Conservation (phyloP, 2,329 filamentous ascomycete species). For the Akanthomyces lecanii region DNA sequence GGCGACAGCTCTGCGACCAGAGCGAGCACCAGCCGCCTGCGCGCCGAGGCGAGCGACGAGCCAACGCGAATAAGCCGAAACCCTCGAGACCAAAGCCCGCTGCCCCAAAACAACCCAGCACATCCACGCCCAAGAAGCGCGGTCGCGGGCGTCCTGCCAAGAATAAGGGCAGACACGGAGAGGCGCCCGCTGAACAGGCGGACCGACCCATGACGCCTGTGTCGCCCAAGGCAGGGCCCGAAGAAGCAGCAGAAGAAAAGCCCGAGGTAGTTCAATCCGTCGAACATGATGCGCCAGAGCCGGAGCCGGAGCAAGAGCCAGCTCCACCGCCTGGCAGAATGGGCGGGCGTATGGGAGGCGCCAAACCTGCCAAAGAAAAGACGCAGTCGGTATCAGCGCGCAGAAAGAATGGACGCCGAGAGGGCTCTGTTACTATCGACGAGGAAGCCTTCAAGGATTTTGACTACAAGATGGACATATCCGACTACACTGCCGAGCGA, state of each 20-base stretch:
- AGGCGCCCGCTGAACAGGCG: constrained; percentile 31
- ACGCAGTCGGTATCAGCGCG: constrained; percentile 78
- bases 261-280: constrained; percentile 24
- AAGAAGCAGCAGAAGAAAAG: constrained; percentile 26
- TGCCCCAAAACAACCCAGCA: constrained; percentile 28
- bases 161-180: constrained; percentile 33
- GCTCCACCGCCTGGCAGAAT: constrained; percentile 22
- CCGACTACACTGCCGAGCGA: constrained; percentile 84
- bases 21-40: constrained; percentile 95
- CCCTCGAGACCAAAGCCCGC: constrained; percentile 38
- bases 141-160: constrained; percentile 38
- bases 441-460: constrained; percentile 88
- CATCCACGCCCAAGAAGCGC: constrained; percentile 36
- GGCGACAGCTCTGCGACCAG: constrained; percentile 89
- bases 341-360: constrained; percentile 40
- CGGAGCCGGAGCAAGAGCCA: constrained; percentile 37
- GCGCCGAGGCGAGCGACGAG: constrained; percentile 74
- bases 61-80: constrained; percentile 52
- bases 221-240: constrained; percentile 44
- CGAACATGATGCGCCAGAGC: constrained; percentile 39
- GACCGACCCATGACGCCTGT: constrained; percentile 57
- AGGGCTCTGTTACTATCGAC: constrained; percentile 74
- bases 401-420: constrained; percentile 78
- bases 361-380: constrained; percentile 51
- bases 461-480: constrained; percentile 82